Evolutionary conservation across 352 stramenopile species (phyloP).

Genomic region (Pythium vanterpoolii): DNA sequence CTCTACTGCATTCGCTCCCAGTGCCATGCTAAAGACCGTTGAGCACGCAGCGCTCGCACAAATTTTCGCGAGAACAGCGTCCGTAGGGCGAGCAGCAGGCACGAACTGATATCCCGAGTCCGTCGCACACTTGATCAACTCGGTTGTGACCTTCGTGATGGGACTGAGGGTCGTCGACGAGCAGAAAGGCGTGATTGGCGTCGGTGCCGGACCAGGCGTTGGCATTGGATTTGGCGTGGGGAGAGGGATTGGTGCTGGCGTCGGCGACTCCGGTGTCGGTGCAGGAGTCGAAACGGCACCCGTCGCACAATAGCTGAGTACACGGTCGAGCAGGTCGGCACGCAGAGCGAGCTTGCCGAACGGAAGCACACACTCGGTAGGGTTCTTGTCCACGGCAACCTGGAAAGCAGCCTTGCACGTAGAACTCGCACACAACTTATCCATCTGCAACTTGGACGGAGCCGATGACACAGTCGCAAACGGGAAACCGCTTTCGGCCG

Average conservation of each 20-base stretch:
- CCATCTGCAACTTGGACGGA: slow-evolving; percentile 3
- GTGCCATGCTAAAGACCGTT: slow-evolving; percentile 7
- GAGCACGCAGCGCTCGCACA: slow-evolving; percentile 17
- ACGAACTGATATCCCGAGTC: slow-evolving; percentile 22
- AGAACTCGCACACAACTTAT: slow-evolving; percentile 13
- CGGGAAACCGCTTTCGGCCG: neutral
- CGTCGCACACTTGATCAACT: slow-evolving; percentile 9
- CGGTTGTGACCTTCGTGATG: neutral
- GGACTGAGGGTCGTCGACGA: neutral
- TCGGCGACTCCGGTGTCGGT: neutral
- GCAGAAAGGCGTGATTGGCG: neutral
- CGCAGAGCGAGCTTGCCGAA: slow-evolving; percentile 9
- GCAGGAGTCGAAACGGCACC: slow-evolving; percentile 12
- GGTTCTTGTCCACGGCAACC: neutral
- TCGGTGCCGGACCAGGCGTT: slow-evolving; percentile 3
- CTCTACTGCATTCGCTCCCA: slow-evolving; percentile 13
- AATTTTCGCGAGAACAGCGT: slow-evolving; percentile 13
- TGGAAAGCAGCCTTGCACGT: slow-evolving; percentile 7
- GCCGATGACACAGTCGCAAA: neutral
- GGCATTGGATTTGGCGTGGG: neutral
- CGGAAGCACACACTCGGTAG: slow-evolving; percentile 8
- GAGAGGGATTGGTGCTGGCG: neutral
- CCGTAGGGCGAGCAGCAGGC: slow-evolving; percentile 11
- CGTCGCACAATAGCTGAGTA: slow-evolving; percentile 7
- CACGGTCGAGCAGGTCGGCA: slow-evolving; percentile 8